A percentile compares a stretch with the other conserved stretches of the same genome.
These are phyloP conservation scores for Penicillium sp. DNA, from an alignment of 2,329 filamentous ascomycete species.

Conservation along the genomic window DNA sequence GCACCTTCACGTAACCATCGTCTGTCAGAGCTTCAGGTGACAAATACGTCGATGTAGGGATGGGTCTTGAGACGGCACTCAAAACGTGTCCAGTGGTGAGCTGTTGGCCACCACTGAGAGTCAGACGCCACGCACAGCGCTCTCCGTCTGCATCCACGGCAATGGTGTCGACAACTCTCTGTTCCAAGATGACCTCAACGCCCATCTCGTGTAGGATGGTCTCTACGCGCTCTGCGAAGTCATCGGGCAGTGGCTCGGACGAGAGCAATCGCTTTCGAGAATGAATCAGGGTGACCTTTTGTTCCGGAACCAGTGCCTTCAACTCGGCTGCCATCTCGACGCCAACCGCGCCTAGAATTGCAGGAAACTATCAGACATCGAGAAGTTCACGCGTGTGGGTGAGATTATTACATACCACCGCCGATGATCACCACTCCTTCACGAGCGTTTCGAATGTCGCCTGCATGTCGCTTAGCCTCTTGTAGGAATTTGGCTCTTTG, in stretches of 20 bases:
- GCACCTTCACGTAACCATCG: slow-evolving; percentile 65
- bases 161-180: slow-evolving; percentile 27
- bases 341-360: slow-evolving; percentile 64
- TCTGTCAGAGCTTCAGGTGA: slow-evolving; percentile 58
- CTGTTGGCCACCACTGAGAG: slow-evolving; percentile 59
- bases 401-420: slow-evolving; percentile 48
- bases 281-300: slow-evolving; percentile 71
- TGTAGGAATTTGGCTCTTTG: slow-evolving; percentile 24
- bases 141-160: slow-evolving; percentile 14
- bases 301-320: slow-evolving; percentile 63
- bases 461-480: slow-evolving; percentile 23
- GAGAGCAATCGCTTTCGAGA: slow-evolving; percentile 69
- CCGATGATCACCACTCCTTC: slow-evolving; percentile 65
- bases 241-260: slow-evolving; percentile 67
- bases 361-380: neutral
- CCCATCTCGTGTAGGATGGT: slow-evolving; percentile 60
- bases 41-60: slow-evolving; percentile 63
- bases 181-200: slow-evolving; percentile 45
- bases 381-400: neutral
- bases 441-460: slow-evolving; percentile 48
- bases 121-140: slow-evolving; percentile 42
- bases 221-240: slow-evolving; percentile 60
- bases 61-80: slow-evolving; percentile 64
- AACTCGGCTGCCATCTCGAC: slow-evolving; percentile 80
- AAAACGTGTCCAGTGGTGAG: slow-evolving; percentile 65